Conservation (phyloP, 495 filamentous ascomycete genomes). For the Lasiosphaeria ovina region DNA sequence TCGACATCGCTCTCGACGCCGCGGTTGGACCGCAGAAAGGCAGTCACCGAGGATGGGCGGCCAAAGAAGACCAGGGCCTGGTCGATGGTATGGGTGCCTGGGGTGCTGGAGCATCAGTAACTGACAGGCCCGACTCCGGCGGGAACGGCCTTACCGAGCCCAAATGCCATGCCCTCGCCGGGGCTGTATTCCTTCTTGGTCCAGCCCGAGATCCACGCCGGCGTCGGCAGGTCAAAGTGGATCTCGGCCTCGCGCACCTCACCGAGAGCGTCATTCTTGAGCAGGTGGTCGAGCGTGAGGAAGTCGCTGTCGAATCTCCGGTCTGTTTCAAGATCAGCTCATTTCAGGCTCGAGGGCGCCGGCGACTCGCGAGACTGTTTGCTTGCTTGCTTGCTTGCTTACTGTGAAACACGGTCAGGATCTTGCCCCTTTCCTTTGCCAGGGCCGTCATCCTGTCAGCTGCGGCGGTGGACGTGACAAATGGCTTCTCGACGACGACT, state of each 20-base stretch:
- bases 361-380: too few relatives aligned
- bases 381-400: not conserved
- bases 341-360: not conserved
- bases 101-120: not conserved
- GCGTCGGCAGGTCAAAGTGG: conserved; percentile 59
- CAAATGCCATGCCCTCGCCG: conserved; percentile 65
- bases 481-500: conserved; percentile 77
- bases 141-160: conserved; percentile 50
- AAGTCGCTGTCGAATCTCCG: conserved; percentile 73
- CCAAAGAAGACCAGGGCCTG: conserved; percentile 69
- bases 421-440: conserved; percentile 56
- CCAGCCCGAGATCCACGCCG: conserved; percentile 51
- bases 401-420: conserved; percentile 68
- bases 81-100: conserved; percentile 62
- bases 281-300: conserved; percentile 58
- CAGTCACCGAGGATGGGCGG: conserved; percentile 60
- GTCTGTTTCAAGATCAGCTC: conserved; percentile 31
- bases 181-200: conserved; percentile 53
- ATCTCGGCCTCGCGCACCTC: conserved; percentile 66
- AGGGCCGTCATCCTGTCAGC: conserved; percentile 62
- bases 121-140: not conserved
- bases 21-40: conserved; percentile 60
- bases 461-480: conserved; percentile 62
- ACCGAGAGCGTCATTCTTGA: conserved; percentile 52
- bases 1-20: conserved; percentile 37